Evolutionary conservation across 495 filamentous ascomycete species (phyloP), one percentile per base, ranked within the genome.

Genomic region (Tuber microsphaerosporum): DNA sequence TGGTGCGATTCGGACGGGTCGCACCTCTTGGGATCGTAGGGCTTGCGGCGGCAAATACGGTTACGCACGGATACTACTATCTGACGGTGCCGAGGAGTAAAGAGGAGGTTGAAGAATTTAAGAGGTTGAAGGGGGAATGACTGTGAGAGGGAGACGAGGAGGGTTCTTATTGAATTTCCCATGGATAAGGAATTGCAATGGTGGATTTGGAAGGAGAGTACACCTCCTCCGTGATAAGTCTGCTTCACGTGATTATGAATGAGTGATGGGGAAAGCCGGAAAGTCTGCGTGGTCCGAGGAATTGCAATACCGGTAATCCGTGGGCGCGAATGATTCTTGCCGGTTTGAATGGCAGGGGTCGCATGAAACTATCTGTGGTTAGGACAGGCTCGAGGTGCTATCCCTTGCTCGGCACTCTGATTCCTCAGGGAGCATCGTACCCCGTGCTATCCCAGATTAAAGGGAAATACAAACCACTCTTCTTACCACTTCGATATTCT

Each of bases 21-120:
- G 91, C 45, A 83, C 86, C 46, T 92, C 92, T 41, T 87, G 79
- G 79, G 22, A 19, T 75, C 34, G 34, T 97, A 86, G 91, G 88
- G 37, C 80, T 95, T 45, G 92, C 90, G 71, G 84, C 85, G 16
- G 86, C 86, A 42, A 97, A 97, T 84, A 83, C 91, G 71, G 84
- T 92, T 39, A 81, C 79, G 20, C 79, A 81, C 71, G 78, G 74
- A 34, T 81, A 79, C 46, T 79, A 79, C 70, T 79, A 79, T 39
- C 69, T 79, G 37, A 79, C 74, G 37, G 73, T 73, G 37, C 71
- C 76, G 68, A 73, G 77, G 45, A 65, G 73, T 34, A 79, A 75
- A 44, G 77, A 75, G 42, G 72, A 70, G 26, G 19, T 73, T 46
- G 72, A 61, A 22, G 72, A 73, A 39, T 42, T 31, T n/a, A 51